Conservation (phyloP, 192 early-diverging fungal species). For the Entomortierella parvispora region DNA sequence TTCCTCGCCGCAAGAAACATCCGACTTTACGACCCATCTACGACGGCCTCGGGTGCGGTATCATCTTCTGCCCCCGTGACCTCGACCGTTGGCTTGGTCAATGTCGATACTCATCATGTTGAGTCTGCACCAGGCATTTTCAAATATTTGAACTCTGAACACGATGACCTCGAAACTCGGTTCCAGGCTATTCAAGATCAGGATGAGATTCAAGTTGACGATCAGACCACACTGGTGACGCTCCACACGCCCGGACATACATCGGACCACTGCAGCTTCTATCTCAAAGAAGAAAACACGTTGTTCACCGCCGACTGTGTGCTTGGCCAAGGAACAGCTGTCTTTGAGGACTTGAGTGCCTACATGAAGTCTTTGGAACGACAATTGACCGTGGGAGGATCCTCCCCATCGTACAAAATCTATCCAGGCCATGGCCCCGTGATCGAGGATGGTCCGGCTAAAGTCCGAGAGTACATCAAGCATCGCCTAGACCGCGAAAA, state of each 20-base stretch:
- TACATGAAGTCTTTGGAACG: constrained; percentile 76
- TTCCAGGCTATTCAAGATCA: constrained; percentile 56
- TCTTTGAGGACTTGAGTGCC: constrained; percentile 76
- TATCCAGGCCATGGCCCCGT: constrained; percentile 85
- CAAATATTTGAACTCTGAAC: constrained; percentile 35
- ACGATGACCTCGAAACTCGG: constrained; percentile 41
- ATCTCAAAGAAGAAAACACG: constrained; percentile 69
- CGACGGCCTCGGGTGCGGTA: constrained; percentile 24
- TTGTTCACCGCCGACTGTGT: constrained; percentile 86
- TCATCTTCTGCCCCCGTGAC: background rate
- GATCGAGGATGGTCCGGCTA: constrained; percentile 68
- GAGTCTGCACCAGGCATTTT: constrained; percentile 6
- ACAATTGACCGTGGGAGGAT: constrained; percentile 45
- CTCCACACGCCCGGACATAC: constrained; percentile 87
- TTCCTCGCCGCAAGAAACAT: constrained; percentile 31
- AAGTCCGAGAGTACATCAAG: constrained; percentile 78
- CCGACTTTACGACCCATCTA: constrained; percentile 4
- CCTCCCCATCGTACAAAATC: constrained; percentile 14
- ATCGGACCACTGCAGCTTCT: constrained; percentile 81
- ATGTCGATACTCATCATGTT: constrained; percentile 17
- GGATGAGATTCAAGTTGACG: constrained; percentile 71
- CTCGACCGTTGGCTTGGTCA: constrained; percentile 16
- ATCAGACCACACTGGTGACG: constrained; percentile 64
- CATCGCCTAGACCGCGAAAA: constrained; percentile 82
- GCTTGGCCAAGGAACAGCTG: constrained; percentile 84